Base-by-base conservation (phyloP, 179 eudicot genomes). In the Carnegiea gigantea region DNA sequence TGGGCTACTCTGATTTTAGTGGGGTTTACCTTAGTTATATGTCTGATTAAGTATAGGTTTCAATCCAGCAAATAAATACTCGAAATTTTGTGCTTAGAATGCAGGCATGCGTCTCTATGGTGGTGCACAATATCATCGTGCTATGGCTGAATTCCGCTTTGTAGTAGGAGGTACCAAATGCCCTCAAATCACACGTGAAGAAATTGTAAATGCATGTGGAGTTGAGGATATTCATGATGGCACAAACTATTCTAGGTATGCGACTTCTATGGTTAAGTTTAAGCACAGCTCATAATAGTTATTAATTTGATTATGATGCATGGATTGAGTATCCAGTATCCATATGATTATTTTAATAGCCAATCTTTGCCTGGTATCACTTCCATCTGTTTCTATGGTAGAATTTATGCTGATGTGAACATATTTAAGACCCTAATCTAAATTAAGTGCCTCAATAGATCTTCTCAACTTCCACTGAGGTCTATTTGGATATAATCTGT, bases 31-130 rank as follows among this genome's bases (percentile, higher is more conserved):
- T 57, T 57, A 57, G 62, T 17, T 57, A 4, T 57, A 57, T 57
- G 62, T 4, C n/a, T 57, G 62, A 9, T 18, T 57, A 57, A 12
- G 7, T 57, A 15, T 20, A 20, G 62, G 62, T 4, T 65, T 51
- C 70, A 13, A 24, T 75, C 40, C 38, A 57, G 77, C 67, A 46
- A 54, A n/a, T 72, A 70, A 78, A 79, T 75, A 33, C 36, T 64
- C 36, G 40, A 83, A 48, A 80, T 28, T 40, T 79, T 79, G 60
- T 81, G 78, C 82, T 75, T 44, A 96, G 99, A 96, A 96, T 92
- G 98, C 99, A 77, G 96, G 93, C 21, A 96, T 96, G 99, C 98
- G 99, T 84, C 98, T 96, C 64, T 96, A 96, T 89, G 99, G 99
- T 64, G 99, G 99, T 76, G 99, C 99, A 73, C 99, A 96, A 77